Evolutionary conservation across 2,329 filamentous ascomycete genomes (phyloP), one percentile per base, ranked within the genome.

Genomic region (Ophiostoma tasmaniense): DNA sequence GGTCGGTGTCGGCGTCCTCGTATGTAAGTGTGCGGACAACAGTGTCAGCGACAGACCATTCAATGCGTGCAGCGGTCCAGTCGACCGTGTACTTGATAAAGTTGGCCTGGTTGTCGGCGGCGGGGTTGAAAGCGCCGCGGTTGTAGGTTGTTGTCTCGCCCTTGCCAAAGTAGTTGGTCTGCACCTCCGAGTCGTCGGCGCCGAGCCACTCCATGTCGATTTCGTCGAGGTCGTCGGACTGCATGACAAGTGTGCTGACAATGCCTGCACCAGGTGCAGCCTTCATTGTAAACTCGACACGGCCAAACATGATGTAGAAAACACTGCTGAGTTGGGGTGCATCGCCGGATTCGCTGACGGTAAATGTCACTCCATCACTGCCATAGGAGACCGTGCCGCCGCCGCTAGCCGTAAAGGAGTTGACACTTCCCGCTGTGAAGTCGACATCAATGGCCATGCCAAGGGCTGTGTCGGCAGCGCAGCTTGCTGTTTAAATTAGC

Each of bases 271-370:
- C 95, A 0, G 93, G 89, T 11, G 95, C 93, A 33, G 92, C 88
- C 80, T 94, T 93, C 82, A 97, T 85, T 39, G 87, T 89, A 73
- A 93, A 87, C 73, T 96, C 90, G 76, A 97, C 91, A 72, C 89
- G 90, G 73, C 95, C 95, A 78, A 97, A 99, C 95, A 99, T 98
- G 81, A 99, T 97, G 83, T 97, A 98, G 86, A 96, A 98, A 75
- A 95, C 87, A 71, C 93, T 96, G 73, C 85, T 85, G 71, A 99
- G 86, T 77, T 94, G 90, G 0, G 95, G 95, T 2, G 92, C 87
- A 76, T 99, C 92, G 69, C 94, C 93, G 66, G 88, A 84, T 75
- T 88, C 81, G 67, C 87, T 80, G 67, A 99, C 89, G 33, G 91
- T 93, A 77, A 99, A 96, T 20, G 86, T 86, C 33, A 86, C 93